Evolutionary conservation across 192 early-diverging fungal genomes (phyloP), one percentile per base, ranked within the genome.

Genomic region (Thamnidium elegans): DNA sequence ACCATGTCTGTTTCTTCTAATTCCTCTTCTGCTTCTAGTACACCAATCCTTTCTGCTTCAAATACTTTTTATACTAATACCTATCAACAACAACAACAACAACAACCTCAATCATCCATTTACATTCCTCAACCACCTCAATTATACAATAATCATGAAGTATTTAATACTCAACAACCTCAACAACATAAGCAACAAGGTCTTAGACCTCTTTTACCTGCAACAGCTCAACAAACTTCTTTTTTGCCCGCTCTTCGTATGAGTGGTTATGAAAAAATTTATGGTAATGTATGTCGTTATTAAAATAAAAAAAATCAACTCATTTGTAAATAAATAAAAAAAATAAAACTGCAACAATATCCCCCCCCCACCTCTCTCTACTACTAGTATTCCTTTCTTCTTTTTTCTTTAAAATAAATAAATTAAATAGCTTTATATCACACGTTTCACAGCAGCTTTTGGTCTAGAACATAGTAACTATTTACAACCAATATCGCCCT

Each of bases 231-330:
- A 39, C 5, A 39, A 9, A 39, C 36, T 39, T 39, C 36, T 39
- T 39, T 39, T 26, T 55, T 44, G 19, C 61, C 68, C 3, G 46
- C 62, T 55, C 31, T 55, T 15, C 51, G 62, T 5, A 70, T 70
- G 68, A 58, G 53, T 11, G 68, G 68, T 31, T 56, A 55, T 17
- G 68, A 70, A 39, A 42, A 63, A 15, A 52, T 58, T 17, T 64
- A 70, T 43, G 62, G 68, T 23, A 48, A 54, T 48, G 68, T 50
- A 6, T 70, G 68, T 31, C 68, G 62, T 26, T 70, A 70, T 15
- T 70, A 65, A 39, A 39, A 39, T 9, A 39, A 39, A 39, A 39
- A 39, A 39, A 36, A 36, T 4, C 3, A 36, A 39, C 5, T 39
- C 36, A 39, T 39, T 39, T 39, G 36, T 39, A 39, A 39, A 39